Conservation (phyloP, 106 monocot genomes). For the Gastrodia elata region DNA sequence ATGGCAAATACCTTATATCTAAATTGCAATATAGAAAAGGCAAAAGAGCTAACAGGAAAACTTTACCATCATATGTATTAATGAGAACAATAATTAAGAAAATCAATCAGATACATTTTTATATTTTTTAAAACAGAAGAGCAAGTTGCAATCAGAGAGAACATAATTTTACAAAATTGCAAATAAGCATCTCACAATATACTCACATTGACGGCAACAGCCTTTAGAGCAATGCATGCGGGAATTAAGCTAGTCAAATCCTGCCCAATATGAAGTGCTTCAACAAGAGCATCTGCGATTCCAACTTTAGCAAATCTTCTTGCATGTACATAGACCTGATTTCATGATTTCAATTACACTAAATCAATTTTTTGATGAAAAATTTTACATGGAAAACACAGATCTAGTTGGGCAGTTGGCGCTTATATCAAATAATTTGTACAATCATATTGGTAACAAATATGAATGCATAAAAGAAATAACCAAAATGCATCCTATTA, state of each 20-base stretch:
- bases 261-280: slow-evolving; percentile 39
- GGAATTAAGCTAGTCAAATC: slow-evolving; percentile 40
- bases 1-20: not conserved
- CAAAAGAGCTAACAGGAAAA: not conserved
- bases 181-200: not conserved
- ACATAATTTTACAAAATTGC: not conserved
- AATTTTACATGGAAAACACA: not conserved
- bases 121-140: not conserved
- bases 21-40: not conserved
- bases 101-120: not conserved
- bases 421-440: not conserved
- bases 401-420: not conserved
- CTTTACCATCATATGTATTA: not conserved
- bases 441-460: not conserved
- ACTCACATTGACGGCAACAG: slow-evolving; percentile 91
- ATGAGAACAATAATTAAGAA: not conserved
- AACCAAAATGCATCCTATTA: not conserved
- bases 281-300: slow-evolving; percentile 69
- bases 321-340: slow-evolving; percentile 83
- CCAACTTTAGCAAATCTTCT: slow-evolving; percentile 78
- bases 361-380: not conserved
- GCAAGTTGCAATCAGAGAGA: not conserved
- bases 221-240: slow-evolving; percentile 71
- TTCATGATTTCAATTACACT: slow-evolving; percentile 2
- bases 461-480: slow-evolving; percentile 1